phyloP scores from a whole-genome alignment of 306 rosid genomes.

The Astragalus glycyphyllos region DNA sequence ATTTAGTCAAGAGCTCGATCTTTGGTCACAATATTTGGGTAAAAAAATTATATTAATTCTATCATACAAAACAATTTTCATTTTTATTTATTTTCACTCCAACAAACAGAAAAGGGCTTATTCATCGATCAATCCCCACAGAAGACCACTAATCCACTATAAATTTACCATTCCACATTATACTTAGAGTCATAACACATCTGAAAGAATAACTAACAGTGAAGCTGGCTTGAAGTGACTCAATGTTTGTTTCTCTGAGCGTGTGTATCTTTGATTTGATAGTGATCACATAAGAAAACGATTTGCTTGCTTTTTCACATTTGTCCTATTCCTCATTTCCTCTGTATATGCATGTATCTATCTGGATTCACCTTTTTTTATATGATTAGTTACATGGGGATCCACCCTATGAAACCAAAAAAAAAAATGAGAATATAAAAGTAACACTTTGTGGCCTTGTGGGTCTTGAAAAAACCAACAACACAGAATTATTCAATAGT shows the following conservation, averaged over 20 bases:
- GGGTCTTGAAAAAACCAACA: conserved; percentile 42
- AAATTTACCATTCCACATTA: conserved; percentile 25
- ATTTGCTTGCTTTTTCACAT: conserved; percentile 26
- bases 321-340: conserved; percentile 13
- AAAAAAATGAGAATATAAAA: conserved; percentile 25
- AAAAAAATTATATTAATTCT: too few species aligned
- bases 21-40: too few species aligned
- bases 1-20: too few species aligned
- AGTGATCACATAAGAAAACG: conserved; percentile 39
- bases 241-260: conserved; percentile 11
- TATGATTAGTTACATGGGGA: conserved; percentile 16
- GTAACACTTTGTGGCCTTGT: conserved; percentile 36
- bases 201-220: conserved; percentile 6
- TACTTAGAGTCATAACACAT: background rate
- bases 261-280: conserved; percentile 34
- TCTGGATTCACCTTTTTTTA: conserved; percentile 37
- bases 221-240: conserved; percentile 19
- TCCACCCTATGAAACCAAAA: conserved; percentile 8
- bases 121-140: background rate
- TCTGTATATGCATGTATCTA: background rate
- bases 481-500: background rate
- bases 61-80: too few species aligned
- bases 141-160: conserved; percentile 14
- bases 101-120: background rate
- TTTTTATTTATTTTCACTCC: too few species aligned